phyloP scores from a whole-genome alignment of 1,284 basidiomycete genomes.

The Ceratobasidium sp. region DNA sequence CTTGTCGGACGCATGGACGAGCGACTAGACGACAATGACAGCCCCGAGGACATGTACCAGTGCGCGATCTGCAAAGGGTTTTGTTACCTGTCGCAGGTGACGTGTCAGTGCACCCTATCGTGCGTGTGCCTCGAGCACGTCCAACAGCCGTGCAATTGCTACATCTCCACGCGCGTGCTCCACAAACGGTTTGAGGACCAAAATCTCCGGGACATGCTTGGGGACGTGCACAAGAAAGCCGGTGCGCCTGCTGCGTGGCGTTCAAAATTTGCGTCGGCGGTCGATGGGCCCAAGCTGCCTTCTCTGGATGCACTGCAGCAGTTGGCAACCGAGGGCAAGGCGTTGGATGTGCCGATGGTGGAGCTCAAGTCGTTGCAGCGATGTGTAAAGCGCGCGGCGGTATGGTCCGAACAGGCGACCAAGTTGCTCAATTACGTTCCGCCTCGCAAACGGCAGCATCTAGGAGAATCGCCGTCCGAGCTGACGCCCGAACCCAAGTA shows the following conservation, averaged over 20 bases:
- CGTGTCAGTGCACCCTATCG: constrained; percentile 77
- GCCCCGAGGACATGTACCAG: constrained; percentile 93
- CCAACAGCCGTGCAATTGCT: constrained; percentile 79
- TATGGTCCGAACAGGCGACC: constrained; percentile 84
- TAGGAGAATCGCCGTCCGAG: constrained; percentile 57
- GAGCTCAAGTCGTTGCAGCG: constrained; percentile 80
- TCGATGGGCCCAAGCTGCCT: constrained; percentile 78
- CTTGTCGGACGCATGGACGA: constrained; percentile 68
- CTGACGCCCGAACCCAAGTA: constrained; percentile 66
- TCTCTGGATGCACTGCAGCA: constrained; percentile 80
- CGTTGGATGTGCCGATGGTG: constrained; percentile 78
- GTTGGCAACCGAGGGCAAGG: constrained; percentile 87
- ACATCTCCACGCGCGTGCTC: constrained; percentile 70
- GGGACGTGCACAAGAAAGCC: constrained; percentile 77
- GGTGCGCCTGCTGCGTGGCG: constrained; percentile 82
- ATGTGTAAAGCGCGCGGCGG: constrained; percentile 83
- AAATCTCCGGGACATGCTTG: constrained; percentile 76
- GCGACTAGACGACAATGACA: constrained; percentile 81
- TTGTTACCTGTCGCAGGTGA: constrained; percentile 95
- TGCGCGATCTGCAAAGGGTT: constrained; percentile 95
- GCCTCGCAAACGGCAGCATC: constrained; percentile 72
- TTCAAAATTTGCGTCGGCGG: constrained; percentile 73
- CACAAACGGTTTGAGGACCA: constrained; percentile 87
- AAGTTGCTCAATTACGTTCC: constrained; percentile 32
- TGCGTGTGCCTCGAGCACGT: constrained; percentile 91